Conservation (phyloP, 768 basidiomycete species). For the Auricularia cornea region DNA sequence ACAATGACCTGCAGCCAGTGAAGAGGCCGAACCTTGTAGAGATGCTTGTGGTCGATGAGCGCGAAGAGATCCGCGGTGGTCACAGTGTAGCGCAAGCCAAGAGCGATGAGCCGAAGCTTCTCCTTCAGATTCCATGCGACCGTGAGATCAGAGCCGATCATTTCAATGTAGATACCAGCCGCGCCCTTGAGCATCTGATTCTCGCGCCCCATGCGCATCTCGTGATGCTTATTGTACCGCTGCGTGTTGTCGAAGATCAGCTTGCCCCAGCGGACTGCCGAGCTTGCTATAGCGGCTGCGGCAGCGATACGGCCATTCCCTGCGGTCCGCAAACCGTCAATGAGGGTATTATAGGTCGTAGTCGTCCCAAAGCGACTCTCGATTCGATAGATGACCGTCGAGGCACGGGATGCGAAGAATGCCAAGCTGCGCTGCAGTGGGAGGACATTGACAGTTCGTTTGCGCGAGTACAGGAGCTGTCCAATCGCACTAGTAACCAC, state of each 20-base stretch:
- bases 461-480: no score
- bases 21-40: constrained; percentile 1
- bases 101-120: background rate
- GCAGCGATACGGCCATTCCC: no score
- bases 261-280: background rate
- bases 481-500: no score
- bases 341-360: no score
- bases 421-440: no score
- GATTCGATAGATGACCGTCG: no score
- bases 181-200: constrained; percentile 14
- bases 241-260: constrained; percentile 13
- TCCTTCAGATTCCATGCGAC: constrained; percentile 6
- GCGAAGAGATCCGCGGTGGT: constrained; percentile 3
- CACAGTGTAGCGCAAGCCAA: background rate
- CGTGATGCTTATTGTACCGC: constrained; percentile 4
- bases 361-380: no score
- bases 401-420: no score
- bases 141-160: constrained; percentile 4
- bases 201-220: constrained; percentile 6
- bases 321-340: no score
- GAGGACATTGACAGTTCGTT: no score
- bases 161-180: constrained; percentile 8
- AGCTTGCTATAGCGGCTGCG: no score
- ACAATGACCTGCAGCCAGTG: constrained; percentile 8
- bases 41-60: constrained; percentile 7